Conservation (phyloP, 768 basidiomycete genomes). For the Boletellus ananas region DNA sequence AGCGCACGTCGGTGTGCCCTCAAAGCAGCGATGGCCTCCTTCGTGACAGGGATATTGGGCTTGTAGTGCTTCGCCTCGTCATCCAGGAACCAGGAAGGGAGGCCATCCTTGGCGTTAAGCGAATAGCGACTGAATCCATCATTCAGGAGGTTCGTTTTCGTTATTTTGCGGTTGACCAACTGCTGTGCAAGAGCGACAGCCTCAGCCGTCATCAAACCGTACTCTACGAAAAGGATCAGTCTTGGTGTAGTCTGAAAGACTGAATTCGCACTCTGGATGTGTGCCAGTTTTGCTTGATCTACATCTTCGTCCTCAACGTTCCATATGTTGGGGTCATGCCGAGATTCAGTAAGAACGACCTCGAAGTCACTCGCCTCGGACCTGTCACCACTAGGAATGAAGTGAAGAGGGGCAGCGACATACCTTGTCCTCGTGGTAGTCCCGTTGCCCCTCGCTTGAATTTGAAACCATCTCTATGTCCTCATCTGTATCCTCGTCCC, state of each 20-base stretch:
- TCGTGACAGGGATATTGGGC: conserved; percentile 92
- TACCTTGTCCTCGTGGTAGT: conserved; percentile 30
- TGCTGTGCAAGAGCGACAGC: conserved; percentile 89
- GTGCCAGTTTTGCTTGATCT: conserved; percentile 60
- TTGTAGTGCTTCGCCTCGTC: conserved; percentile 94
- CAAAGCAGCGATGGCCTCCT: conserved; percentile 84
- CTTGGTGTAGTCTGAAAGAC: background rate
- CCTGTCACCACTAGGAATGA: conserved; percentile 17
- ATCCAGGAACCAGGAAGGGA: conserved; percentile 96
- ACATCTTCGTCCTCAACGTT: conserved; percentile 75
- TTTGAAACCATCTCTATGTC: conserved; percentile 28
- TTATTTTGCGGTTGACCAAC: conserved; percentile 86
- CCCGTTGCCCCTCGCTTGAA: conserved; percentile 30
- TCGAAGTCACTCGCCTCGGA: conserved; percentile 55
- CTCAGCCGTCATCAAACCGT: conserved; percentile 82
- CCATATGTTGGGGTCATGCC: conserved; percentile 68
- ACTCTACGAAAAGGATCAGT: conserved; percentile 43
- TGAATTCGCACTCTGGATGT: conserved; percentile 57
- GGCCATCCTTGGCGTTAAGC: conserved; percentile 83
- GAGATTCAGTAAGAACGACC: conserved; percentile 58
- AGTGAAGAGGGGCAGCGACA: background rate
- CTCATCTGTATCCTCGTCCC: conserved; percentile 20
- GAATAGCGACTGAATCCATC: conserved; percentile 96
- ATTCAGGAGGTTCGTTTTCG: conserved; percentile 84
- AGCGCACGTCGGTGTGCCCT: conserved; percentile 89